These are phyloP conservation scores for Acidiella bohemica DNA, from an alignment of 495 filamentous ascomycete species.

Conservation along the genomic window DNA sequence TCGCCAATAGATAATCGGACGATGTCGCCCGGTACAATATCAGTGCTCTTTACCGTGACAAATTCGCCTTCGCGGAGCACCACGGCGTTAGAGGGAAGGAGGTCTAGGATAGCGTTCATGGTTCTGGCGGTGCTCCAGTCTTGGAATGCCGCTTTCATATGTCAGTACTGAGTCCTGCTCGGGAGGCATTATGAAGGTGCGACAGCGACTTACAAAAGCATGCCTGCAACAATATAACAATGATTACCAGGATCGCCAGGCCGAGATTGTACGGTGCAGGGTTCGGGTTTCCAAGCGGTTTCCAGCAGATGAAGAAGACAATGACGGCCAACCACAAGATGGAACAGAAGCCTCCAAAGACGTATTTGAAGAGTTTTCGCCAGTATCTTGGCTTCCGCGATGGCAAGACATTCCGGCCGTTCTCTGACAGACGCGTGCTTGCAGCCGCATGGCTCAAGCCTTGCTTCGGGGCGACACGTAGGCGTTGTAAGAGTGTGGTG, in stretches of 20 bases:
- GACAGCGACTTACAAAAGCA: no score
- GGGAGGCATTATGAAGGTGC: no score
- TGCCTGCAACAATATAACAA: conserved; percentile 29
- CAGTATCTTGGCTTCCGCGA: conserved; percentile 21
- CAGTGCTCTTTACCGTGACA: conserved; percentile 48
- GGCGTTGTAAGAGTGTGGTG: conserved; percentile 20
- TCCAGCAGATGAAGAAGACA: conserved; percentile 31
- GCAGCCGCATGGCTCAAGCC: conserved; percentile 25
- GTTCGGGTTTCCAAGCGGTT: conserved; percentile 25
- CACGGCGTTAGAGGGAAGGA: conserved; percentile 29
- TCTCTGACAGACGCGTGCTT: conserved; percentile 8
- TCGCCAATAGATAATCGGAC: conserved; percentile 53
- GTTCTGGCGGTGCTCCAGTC: conserved; percentile 29
- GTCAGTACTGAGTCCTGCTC: no score
- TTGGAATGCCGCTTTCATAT: no score
- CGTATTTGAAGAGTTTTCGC: conserved; percentile 24
- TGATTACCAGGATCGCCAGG: conserved; percentile 28
- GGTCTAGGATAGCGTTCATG: conserved; percentile 27
- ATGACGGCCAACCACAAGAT: conserved; percentile 28
- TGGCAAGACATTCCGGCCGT: conserved; percentile 26
- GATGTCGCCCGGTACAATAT: conserved; percentile 67
- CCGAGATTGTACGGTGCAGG: conserved; percentile 26
- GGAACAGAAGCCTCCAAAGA: conserved; percentile 32
- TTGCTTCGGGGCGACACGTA: conserved; percentile 6
- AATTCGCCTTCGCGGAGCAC: conserved; percentile 60